phyloP scores from a whole-genome alignment of 768 basidiomycete species.

The Boletus sensibilis region DNA sequence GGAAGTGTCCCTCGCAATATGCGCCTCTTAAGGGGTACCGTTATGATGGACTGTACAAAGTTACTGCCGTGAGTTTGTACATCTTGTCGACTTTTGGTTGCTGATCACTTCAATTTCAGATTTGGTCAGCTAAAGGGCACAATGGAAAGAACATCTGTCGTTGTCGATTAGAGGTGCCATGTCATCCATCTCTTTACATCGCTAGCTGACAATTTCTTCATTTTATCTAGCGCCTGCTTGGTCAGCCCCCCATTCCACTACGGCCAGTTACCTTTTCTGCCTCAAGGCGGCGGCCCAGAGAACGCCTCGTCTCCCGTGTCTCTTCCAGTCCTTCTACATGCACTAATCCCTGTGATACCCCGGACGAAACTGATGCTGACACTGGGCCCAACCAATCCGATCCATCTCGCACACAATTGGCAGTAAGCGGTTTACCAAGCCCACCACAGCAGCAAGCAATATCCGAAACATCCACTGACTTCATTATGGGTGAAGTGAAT shows the following conservation, averaged over 20 bases:
- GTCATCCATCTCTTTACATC: neutral
- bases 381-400: neutral
- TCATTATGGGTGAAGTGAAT: neutral
- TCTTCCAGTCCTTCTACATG: neutral
- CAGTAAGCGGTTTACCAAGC: neutral
- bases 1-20: constrained; percentile 20
- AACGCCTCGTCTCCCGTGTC: neutral
- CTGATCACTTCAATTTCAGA: constrained; percentile 7
- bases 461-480: neutral
- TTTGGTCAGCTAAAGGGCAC: constrained; percentile 20
- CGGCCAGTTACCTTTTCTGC: neutral
- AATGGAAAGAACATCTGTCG: constrained; percentile 23
- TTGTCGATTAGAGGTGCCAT: constrained; percentile 25
- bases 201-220: neutral
- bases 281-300: neutral
- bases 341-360: neutral
- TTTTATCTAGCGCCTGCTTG: constrained; percentile 24
- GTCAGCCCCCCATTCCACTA: constrained; percentile 23
- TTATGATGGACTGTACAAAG: constrained; percentile 33
- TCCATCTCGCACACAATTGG: neutral
- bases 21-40: constrained; percentile 28
- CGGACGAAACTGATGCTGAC: too few species aligned
- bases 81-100: neutral
- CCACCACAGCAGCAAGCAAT: neutral
- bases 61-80: constrained; percentile 17